Base-by-base conservation (phyloP, 2,329 filamentous ascomycete species). In the Polytolypa hystricis region DNA sequence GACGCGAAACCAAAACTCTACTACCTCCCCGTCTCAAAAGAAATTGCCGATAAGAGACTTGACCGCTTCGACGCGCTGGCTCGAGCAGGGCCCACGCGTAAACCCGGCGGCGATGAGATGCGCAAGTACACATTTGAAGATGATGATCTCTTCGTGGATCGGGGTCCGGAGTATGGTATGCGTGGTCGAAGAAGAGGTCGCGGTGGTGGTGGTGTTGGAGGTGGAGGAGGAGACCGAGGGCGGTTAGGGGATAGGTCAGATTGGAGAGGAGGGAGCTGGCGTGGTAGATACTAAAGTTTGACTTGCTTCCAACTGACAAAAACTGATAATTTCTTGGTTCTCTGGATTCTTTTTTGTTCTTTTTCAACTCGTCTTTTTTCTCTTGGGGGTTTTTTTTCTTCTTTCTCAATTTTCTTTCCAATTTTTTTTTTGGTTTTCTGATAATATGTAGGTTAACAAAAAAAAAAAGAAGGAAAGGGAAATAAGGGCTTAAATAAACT, bases 41-140 rank as follows among this genome's bases (percentile, higher is more conserved):
- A 77, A 0, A 61, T 86, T 4, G 80, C 73, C 1, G 67, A 73
- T 11, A 69, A 70, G 30, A 75, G 89, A 9, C 61, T 86, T 4
- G 74, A 79, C 39, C 66, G 67, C 34, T 64, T 82, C 11, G 66
- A 70, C 11, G 51, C 57, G 27, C 48, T 66, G 3, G 51, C 61
- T 4, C 57, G 53, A 11, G 58, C 62, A 40, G 54, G 63, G 21
- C 42, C 59, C 20, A 49, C 51, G 45, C 48, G 58, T 11, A 53
- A 51, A 20, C 53, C 50, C 10, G 58, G 62, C 10, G 61, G 60
- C 11, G 69, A 73, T 35, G 72, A 74, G 35, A 74, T 74, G 58
- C 77, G 82, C 52, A 69, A 81, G 20, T 85, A 84, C 54, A 80
- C 78, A 0, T 86, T 86, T 47, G 80, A 85, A 54, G 65, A 77